Evolutionary conservation across 75 land plant species (phyloP).

Genomic region (Sequoiadendron giganteum): DNA sequence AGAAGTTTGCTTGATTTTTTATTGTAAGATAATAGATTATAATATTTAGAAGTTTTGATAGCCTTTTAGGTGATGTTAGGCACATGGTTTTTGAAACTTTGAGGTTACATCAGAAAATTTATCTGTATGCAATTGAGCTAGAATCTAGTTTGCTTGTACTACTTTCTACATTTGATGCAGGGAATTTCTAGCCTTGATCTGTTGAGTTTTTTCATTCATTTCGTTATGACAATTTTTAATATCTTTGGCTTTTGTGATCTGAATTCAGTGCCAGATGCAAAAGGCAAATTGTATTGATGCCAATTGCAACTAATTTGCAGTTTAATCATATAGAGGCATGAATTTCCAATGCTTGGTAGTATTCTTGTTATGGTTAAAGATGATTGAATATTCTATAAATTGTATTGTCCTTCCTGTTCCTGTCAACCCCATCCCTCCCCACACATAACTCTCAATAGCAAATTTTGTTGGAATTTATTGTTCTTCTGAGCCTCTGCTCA

Average conservation of each 20-base stretch:
- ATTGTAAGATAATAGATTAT: not conserved
- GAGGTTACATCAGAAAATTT: not conserved
- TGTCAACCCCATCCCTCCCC: too few relatives aligned
- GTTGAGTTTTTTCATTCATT: not conserved
- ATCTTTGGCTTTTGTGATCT: not conserved
- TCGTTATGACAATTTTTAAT: not conserved
- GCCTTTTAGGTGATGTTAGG: not conserved
- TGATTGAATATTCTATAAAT: not conserved
- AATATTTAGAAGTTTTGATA: slow-evolving; percentile 6
- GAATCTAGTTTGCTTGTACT: not conserved
- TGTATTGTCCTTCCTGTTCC: too few relatives aligned
- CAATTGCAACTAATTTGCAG: not conserved
- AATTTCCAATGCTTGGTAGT: not conserved
- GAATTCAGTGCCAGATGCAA: not conserved
- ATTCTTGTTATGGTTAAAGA: not conserved
- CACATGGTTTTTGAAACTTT: not conserved
- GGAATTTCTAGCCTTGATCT: not conserved
- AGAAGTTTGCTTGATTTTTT: not conserved
- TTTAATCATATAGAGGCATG: not conserved
- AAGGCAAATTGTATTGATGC: not conserved
- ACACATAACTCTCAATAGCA: too few relatives aligned
- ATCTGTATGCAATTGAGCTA: not conserved
- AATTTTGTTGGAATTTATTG: too few relatives aligned
- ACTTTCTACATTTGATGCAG: not conserved
- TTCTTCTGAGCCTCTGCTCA: too few relatives aligned